Evolutionary conservation across 169 alveolate species (phyloP).

Genomic region (Eimeria falciformis): DNA sequence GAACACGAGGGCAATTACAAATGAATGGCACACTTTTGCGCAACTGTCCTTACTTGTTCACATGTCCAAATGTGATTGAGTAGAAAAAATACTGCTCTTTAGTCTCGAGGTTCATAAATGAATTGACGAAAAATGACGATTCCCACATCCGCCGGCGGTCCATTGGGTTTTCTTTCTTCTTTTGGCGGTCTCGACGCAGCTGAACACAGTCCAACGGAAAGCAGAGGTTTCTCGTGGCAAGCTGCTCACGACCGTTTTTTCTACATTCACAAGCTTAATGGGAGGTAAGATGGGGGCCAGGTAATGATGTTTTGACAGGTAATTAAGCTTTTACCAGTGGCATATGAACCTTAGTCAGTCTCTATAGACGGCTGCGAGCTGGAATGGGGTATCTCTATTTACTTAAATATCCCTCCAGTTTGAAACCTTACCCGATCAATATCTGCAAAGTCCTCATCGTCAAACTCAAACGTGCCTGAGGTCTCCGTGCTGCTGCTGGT

Average conservation of each 20-base stretch:
- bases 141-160: constrained; percentile 77
- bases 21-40: background rate
- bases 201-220: background rate
- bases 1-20: background rate
- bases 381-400: too few species aligned
- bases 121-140: constrained; percentile 69
- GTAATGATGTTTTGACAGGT: too few species aligned
- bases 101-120: constrained; percentile 72
- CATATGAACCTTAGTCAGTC: too few species aligned
- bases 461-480: constrained; percentile 71
- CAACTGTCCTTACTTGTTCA: constrained; percentile 31
- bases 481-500: constrained; percentile 53
- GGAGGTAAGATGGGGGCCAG: too few species aligned
- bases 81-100: constrained; percentile 76
- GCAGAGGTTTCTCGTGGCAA: too few species aligned
- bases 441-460: constrained; percentile 77
- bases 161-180: constrained; percentile 73
- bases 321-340: too few species aligned
- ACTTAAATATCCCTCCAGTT: too few species aligned
- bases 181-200: constrained; percentile 63
- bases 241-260: too few species aligned
- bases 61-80: constrained; percentile 66
- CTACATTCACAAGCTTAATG: too few species aligned
- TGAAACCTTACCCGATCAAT: constrained; percentile 52
- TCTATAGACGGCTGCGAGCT: too few species aligned